Conservation (phyloP, 1,284 basidiomycete species). For the Fomitiporia mediterranea region DNA sequence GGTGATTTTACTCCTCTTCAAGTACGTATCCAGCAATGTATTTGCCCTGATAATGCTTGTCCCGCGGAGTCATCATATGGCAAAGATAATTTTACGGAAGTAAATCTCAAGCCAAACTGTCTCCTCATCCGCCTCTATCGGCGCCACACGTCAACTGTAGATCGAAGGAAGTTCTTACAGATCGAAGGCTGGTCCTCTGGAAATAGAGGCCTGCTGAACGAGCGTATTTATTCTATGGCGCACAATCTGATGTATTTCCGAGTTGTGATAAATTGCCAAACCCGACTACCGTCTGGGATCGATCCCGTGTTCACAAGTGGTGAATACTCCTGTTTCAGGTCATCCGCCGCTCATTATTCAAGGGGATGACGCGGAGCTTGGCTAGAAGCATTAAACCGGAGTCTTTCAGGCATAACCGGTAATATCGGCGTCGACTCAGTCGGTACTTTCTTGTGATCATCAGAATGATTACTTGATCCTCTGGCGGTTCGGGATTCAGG, state of each 20-base stretch:
- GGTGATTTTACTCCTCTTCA: too few relatives aligned
- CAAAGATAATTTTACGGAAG: not conserved
- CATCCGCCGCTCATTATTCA: not conserved
- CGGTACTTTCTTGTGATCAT: not conserved
- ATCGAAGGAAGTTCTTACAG: too few relatives aligned
- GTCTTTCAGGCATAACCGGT: not conserved
- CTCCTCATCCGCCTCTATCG: not conserved
- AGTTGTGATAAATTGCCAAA: not conserved
- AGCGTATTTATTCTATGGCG: too few relatives aligned
- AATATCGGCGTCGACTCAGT: not conserved
- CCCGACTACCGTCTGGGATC: not conserved
- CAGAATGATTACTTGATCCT: constrained; percentile 6
- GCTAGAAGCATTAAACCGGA: not conserved
- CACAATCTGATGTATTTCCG: too few relatives aligned
- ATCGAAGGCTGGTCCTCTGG: too few relatives aligned
- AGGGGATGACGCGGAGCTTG: constrained; percentile 2
- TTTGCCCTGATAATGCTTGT: too few relatives aligned
- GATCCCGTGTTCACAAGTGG: too few relatives aligned
- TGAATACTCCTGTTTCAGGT: not conserved
- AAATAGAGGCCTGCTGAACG: too few relatives aligned
- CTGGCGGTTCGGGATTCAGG: not conserved
- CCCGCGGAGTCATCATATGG: too few relatives aligned
- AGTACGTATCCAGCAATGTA: too few relatives aligned
- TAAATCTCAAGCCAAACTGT: not conserved
- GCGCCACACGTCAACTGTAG: not conserved